Base-by-base conservation (phyloP, 176 grass and related monocot species). In the Elymus sibiricus region DNA sequence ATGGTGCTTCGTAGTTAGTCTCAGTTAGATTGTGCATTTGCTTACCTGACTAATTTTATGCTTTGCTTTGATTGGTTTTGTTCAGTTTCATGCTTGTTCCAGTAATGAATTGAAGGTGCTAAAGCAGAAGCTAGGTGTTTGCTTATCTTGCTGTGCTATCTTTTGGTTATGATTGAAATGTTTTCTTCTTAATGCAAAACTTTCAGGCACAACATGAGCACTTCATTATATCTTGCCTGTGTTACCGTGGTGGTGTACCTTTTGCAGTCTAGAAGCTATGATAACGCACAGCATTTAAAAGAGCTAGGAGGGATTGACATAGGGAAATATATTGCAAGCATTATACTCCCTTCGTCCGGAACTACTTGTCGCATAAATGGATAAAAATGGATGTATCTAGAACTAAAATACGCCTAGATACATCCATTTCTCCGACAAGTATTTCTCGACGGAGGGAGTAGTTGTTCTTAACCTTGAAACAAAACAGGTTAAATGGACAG, bases 391-490 rank as follows among this genome's bases (percentile, higher is more conserved):
- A n/a, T n/a, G n/a, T n/a, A n/a, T n/a, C n/a, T n/a, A n/a, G n/a
- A n/a, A n/a, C n/a, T n/a, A n/a, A n/a, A n/a, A n/a, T n/a, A n/a
- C n/a, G n/a, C n/a, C n/a, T n/a, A n/a, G n/a, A n/a, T n/a, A n/a
- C n/a, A n/a, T n/a, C n/a, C n/a, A n/a, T n/a, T n/a, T n/a, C n/a
- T n/a, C n/a, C n/a, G n/a, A n/a, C n/a, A n/a, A n/a, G n/a, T n/a
- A n/a, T n/a, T n/a, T n/a, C n/a, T n/a, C n/a, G n/a, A n/a, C 29
- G 37, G 37, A 38, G 6, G 37, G 37, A 38, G 37, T 98, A 56
- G 91, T 94, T 82, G 93, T 98, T 79, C 95, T 98, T 81, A 95
- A 95, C 82, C 91, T 98, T 84, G 95, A 98, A 73, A 94, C 93
- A 6, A 87, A 91, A 35, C 91, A 98, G 84, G 93, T 98, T 68